Base-by-base conservation (phyloP, 2,329 filamentous ascomycete species). In the Epichloe amarillans region DNA sequence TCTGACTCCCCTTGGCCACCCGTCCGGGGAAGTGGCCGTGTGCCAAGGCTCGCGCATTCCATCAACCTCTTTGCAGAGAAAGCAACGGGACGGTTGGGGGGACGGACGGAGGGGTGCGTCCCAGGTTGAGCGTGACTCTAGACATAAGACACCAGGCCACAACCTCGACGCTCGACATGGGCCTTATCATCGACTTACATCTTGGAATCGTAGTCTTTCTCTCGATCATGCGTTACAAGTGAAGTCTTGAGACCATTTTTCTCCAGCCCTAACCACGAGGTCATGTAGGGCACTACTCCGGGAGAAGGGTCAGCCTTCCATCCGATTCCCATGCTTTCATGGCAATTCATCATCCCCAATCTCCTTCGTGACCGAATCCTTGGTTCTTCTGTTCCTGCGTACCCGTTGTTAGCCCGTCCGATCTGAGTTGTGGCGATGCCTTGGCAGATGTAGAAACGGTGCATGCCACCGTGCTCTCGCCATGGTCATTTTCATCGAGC, bases 91-190 rank as follows among this genome's bases (percentile, higher is more conserved):
- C 30, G 30, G 30, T 30, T 33, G 37, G 12, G 35, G 38, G 14
- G 35, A 40, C 23, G 19, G 51, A 40, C 52, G 54, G 53, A 56
- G 57, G 57, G 58, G 60, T 57, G 61, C 54, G 55, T 52, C 52
- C 55, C 55, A 56, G 53, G 55, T 56, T 60, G 57, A 67, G 60
- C 66, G 66, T 68, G 66, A 68, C 66, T 66, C 52, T 55, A 54
- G 51, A 59, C 58, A 56, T 60, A 60, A 68, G 65, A 68, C 66
- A 68, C 61, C 60, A 61, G 61, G 61, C 53, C 59, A 45, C 40
- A 45, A 57, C 54, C 53, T 61, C 53, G 56, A 52, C 55, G 51
- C 54, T 60, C 49, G 51, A 54, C 53, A 51, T 55, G 49, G 49
- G 52, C 54, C 54, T 53, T 53, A 40, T 58, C 57, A 58, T 63